Base-by-base conservation (phyloP, 2,329 filamentous ascomycete genomes). In the Sclerotinia borealis region DNA sequence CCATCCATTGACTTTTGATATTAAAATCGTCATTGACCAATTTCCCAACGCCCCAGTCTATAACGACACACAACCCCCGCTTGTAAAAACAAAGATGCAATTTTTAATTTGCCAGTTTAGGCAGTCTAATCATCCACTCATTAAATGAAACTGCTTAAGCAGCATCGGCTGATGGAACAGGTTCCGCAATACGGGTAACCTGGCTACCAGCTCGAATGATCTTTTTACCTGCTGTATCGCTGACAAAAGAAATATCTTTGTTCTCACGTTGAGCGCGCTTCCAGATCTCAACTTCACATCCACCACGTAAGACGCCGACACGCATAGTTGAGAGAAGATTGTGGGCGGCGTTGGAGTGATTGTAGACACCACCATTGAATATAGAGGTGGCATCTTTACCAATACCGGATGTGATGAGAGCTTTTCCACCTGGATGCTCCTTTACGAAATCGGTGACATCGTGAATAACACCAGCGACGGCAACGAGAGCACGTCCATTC, bases 221-320 rank as follows among this genome's bases (percentile, higher is more conserved):
- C 68, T 90, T 87, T 76, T 91, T 84, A 58, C 92, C 93, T 61
- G 85, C 81, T 19, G 87, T 89, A 75, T 96, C 93, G 75, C 91
- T 92, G 76, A 91, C 85, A 69, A 89, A 87, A 64, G 87, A 85
- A 64, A 90, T 83, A 71, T 93, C 90, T 81, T 93, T 93, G 81
- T 90, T 91, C 78, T 93, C 90, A 71, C 87, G 85, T 76, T 93
- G 89, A 63, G 89, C 86, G 48, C 90, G 88, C 85, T 95, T 95
- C 91, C 91, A 96, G 77, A 95, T 92, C 82, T 96, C 91, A 34
- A 96, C 91, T 76, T 95, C 91, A 75, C 90, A 92, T 49, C 91
- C 91, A 68, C 91, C 91, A 59, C 90, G 89, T 68, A 96, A 88
- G 55, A 96, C 91, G 77, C 90, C 91, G 17, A 95, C 87, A 70